Evolutionary conservation across 2,329 filamentous ascomycete genomes (phyloP).

Genomic region (Penicillium sclerotiorum): DNA sequence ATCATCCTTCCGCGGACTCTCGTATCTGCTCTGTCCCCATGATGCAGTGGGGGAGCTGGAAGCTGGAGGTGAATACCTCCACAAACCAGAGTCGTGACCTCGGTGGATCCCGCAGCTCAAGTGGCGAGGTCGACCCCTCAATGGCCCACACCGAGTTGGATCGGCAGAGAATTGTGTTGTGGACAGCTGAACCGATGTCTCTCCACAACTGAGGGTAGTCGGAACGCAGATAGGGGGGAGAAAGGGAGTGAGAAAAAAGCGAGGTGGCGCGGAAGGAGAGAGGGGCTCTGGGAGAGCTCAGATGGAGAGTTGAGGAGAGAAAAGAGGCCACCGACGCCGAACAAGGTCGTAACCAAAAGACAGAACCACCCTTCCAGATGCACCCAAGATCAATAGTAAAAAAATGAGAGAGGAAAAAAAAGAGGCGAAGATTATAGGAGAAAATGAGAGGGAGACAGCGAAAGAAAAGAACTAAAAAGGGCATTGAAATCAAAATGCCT

Average conservation of each 20-base stretch:
- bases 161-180: background rate
- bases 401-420: too few species aligned
- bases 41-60: background rate
- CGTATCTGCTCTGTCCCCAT: background rate
- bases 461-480: conserved; percentile 15
- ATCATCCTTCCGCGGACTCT: background rate
- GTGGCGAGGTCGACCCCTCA: conserved; percentile 3
- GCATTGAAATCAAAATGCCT: conserved; percentile 13
- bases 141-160: conserved; percentile 2
- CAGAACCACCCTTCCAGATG: conserved; percentile 30
- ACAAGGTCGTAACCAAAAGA: conserved; percentile 29
- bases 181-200: conserved; percentile 2
- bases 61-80: background rate
- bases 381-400: conserved; percentile 26
- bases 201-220: background rate
- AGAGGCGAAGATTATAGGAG: conserved; percentile 7
- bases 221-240: background rate
- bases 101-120: conserved; percentile 4
- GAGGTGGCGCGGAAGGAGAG: too few species aligned
- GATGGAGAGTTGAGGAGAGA: conserved; percentile 1
- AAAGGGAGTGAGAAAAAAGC: conserved; percentile 2
- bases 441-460: conserved; percentile 10
- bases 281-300: too few species aligned
- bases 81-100: conserved; percentile 2
- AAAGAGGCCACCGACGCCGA: conserved; percentile 26